phyloP scores from a whole-genome alignment of 1,284 basidiomycete genomes.

The Phylloporus sp. region DNA sequence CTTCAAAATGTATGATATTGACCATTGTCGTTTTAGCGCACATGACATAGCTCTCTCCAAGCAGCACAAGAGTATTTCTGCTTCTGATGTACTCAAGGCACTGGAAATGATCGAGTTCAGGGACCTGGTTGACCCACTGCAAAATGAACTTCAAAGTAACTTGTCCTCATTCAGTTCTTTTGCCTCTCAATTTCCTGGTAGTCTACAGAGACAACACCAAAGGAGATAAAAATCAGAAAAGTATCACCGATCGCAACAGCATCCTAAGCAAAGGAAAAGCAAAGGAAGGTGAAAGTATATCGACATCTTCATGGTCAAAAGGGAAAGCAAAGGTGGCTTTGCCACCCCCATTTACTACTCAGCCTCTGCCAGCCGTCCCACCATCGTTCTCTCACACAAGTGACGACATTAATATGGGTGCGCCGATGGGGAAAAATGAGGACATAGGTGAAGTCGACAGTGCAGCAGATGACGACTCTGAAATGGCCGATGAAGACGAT shows the following conservation, averaged over 20 bases:
- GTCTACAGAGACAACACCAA: conserved; percentile 65
- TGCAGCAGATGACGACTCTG: conserved; percentile 31
- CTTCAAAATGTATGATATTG: conserved; percentile 6
- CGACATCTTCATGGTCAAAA: conserved; percentile 35
- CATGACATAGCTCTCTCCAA: conserved; percentile 86
- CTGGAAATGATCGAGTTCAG: conserved; percentile 82
- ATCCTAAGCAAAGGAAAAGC: conserved; percentile 35
- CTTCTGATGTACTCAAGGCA: conserved; percentile 87
- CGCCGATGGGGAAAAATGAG: conserved; percentile 26
- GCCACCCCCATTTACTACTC: conserved; percentile 36
- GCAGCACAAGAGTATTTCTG: conserved; percentile 87
- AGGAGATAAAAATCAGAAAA: conserved; percentile 55
- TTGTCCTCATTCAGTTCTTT: conserved; percentile 21
- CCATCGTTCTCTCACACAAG: conserved; percentile 25
- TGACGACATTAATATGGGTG: conserved; percentile 22
- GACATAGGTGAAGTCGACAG: conserved; percentile 35
- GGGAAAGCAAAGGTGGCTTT: conserved; percentile 41
- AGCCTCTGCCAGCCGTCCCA: conserved; percentile 25
- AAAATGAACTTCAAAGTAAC: conserved; percentile 73
- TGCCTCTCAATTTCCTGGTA: conserved; percentile 28
- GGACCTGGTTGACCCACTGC: conserved; percentile 71
- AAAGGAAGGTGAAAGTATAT: conserved; percentile 29
- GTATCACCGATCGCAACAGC: conserved; percentile 30
- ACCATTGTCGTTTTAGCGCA: conserved; percentile 53
- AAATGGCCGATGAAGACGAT: conserved; percentile 36